These are phyloP conservation scores for Mycotypha africana DNA, from an alignment of 371 early-diverging fungal species.

Conservation along the genomic window DNA sequence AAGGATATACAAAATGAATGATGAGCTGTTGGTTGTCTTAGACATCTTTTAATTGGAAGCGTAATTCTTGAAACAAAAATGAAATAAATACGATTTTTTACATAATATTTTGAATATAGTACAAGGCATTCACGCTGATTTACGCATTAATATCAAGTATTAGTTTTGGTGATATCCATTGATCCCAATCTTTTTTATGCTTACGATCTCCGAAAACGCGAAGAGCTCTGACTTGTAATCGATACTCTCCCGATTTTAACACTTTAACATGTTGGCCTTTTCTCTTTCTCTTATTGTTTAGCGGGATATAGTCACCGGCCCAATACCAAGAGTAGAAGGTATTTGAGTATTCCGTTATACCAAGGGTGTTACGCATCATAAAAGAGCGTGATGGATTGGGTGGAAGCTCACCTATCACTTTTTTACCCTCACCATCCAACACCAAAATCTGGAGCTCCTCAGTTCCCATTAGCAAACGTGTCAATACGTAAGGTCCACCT, in stretches of 20 bases:
- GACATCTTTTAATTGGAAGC: no score
- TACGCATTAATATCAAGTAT: slow-evolving; percentile 5
- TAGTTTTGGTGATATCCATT: slow-evolving; percentile 20
- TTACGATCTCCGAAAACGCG: slow-evolving; percentile 14
- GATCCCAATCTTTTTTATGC: slow-evolving; percentile 15
- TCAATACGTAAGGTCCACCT: slow-evolving; percentile 13
- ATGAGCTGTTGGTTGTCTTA: no score
- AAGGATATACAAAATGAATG: no score
- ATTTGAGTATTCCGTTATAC: slow-evolving; percentile 6
- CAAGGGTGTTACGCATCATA: slow-evolving; percentile 18
- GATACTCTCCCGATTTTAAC: slow-evolving; percentile 12
- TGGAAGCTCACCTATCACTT: slow-evolving; percentile 18
- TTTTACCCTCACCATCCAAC: slow-evolving; percentile 1
- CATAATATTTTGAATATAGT: no score
- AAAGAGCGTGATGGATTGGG: slow-evolving; percentile 7
- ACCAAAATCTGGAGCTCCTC: slow-evolving; percentile 16
- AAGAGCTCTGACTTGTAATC: slow-evolving; percentile 12
- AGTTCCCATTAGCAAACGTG: slow-evolving; percentile 22
- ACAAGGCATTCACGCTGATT: no score
- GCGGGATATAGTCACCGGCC: slow-evolving; percentile 17
- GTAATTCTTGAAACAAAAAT: no score
- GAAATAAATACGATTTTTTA: no score
- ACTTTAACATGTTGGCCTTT: not conserved
- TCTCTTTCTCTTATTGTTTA: not conserved
- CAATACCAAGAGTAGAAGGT: slow-evolving; percentile 19